Evolutionary conservation across 1,139 yeast genomes (phyloP), one percentile per base, ranked within the genome.

Genomic region (Yamadazyma diddensiae): DNA sequence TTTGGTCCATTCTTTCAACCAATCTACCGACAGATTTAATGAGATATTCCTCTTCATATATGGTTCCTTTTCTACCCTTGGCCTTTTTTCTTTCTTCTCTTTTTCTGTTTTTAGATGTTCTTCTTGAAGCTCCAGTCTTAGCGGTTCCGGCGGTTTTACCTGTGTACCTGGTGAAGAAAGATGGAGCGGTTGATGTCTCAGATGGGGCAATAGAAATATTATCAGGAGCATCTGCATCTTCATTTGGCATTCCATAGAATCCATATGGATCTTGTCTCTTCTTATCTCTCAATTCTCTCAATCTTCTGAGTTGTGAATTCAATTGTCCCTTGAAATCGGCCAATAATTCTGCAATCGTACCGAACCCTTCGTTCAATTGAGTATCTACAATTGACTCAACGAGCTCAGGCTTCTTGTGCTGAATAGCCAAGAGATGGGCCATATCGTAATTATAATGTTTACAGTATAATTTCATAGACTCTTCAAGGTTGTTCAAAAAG

Each of bases 61-160:
- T 84, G 4, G 97, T 90, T 26, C 97, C 97, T 65, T 92, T 92
- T 66, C 94, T 86, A 38, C 98, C 98, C 49, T 95, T 79, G 1
- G 98, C 99, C 42, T 80, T 76, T 64, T 94, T 94, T 50, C 98
- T 79, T 56, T 92, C 98, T 59, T 92, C 97, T 48, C 98, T 77
- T 57, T 96, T 86, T 42, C 80, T 77, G 58, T 90, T 92, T 62
- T 92, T 94, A 7, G 94, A 75, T 0, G 98, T 88, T 50, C 82
- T 77, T 59, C 98, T 77, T 0, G 97, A 82, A 1, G 94, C 97
- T 16, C 97, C 97, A 0, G 98, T 92, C 55, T 85, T 84, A 4
- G 97, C 98, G 3, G 98, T 92, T 15, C 96, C 95, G 1, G 83
- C 73, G 1, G 97, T 88, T 59, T 90, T 88, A 43, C 97, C 97